Base-by-base conservation (phyloP, 331 rosid species). In the Quercus phellos region DNA sequence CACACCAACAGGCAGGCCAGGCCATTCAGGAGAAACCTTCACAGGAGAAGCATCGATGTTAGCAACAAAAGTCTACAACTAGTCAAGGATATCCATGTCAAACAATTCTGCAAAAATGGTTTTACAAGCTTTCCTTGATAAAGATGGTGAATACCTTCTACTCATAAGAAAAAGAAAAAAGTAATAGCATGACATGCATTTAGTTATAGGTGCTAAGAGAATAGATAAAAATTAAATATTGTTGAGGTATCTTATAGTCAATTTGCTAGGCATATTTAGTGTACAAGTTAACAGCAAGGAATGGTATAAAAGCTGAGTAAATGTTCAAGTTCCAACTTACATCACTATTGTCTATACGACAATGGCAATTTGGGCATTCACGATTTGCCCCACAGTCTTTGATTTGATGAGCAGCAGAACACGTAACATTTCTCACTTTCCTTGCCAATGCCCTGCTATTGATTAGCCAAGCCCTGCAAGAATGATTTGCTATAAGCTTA, bases 1-100 rank as follows among this genome's bases (percentile, higher is more conserved):
- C 24, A 92, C 94, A 70, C 99, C 99, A 80, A 79, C 55, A 21
- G 99, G 99, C 79, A 94, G 81, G 46, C 98, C 98, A 42, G 98
- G 99, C 99, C 98, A 94, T 74, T 94, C 89, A 9, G 79, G 68
- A 75, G 84, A 83, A 81, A 87, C 93, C 99, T 94, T 53, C 77
- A 79, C 74, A 84, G 30, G 69, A 55, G 72, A 78, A 64, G 68
- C 51, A 80, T 72, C 55, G 51, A 75, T 61, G 22, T 63, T 71
- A 30, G 69, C 35, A 59, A 75, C 53, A 29, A 69, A 81, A 80
- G 42, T n/a, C 63, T 42, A 35, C 63, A 35, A 77, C 55, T 38
- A 69, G 55, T 68, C 63, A 63, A 42, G 27, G 27, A 29, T 76
- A 79, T 64, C 35, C 22, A n/a, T 29, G 74, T 76, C n/a, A 35